Percentiles rank a stretch among this genome's conserved stretches.
Evolutionary conservation across 2,329 filamentous ascomycete species (phyloP).

Genomic region (Penicillium paneum): DNA sequence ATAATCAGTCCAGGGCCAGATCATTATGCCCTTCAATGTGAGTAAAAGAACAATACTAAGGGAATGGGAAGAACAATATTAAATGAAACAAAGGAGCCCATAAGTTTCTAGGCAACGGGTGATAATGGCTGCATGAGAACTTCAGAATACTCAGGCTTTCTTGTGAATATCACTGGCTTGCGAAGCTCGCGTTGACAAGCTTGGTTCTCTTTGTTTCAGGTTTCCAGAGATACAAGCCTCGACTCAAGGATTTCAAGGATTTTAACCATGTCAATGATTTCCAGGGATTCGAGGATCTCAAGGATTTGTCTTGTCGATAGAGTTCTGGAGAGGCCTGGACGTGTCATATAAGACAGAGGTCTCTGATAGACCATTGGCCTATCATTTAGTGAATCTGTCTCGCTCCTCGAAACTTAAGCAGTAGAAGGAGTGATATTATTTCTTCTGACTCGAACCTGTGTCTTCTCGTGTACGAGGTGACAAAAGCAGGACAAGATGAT

Average conservation of each 20-base stretch:
- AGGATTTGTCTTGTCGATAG: neutral
- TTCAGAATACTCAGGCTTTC: neutral
- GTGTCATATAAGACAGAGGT: neutral
- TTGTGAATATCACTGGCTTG: neutral
- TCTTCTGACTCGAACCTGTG: neutral
- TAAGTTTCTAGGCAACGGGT: neutral
- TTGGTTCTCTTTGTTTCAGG: slow-evolving; percentile 1
- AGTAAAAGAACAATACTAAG: slow-evolving; percentile 27
- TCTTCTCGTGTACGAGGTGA: neutral
- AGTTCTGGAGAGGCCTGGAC: neutral
- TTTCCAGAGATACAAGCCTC: neutral
- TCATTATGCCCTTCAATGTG: slow-evolving; percentile 2
- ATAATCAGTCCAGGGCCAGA: neutral
- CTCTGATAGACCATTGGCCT: neutral
- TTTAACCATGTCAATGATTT: neutral
- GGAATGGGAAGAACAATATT: slow-evolving; percentile 25
- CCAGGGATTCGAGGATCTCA: neutral
- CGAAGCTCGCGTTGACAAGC: neutral
- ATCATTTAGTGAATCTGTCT: neutral
- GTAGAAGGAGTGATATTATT: neutral
- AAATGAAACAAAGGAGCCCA: slow-evolving; percentile 11
- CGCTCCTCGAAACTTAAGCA: neutral
- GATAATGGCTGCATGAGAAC: slow-evolving; percentile 1
- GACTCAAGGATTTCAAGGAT: neutral
- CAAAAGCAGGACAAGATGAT: neutral